phyloP scores from a whole-genome alignment of 371 early-diverging fungal genomes.

The Rhizomucor pusillus region DNA sequence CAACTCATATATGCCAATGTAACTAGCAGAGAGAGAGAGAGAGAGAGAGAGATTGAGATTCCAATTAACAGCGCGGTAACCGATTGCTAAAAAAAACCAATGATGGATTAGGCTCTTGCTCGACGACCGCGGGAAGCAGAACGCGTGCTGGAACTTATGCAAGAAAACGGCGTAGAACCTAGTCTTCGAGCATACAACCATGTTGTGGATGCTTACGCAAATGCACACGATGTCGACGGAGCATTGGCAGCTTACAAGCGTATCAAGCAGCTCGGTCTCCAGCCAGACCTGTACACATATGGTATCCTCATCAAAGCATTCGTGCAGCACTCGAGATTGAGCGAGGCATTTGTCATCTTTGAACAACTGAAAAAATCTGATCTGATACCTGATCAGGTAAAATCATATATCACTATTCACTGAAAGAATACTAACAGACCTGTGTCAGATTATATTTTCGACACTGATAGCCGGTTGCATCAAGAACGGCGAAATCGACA shows the following conservation, averaged over 20 bases:
- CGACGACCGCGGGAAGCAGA: conserved; percentile 69
- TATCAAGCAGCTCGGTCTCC: conserved; percentile 39
- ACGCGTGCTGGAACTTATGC: conserved; percentile 67
- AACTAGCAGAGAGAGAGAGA: background rate
- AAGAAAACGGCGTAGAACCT: conserved; percentile 60
- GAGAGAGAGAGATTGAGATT: background rate
- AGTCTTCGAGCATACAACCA: conserved; percentile 67
- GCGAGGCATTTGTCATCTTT: conserved; percentile 74
- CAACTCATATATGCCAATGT: conserved; percentile 73
- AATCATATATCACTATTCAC: conserved; percentile 7
- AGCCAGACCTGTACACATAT: conserved; percentile 66
- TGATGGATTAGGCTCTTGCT: conserved; percentile 44
- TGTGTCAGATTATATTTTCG: conserved; percentile 63
- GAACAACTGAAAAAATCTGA: conserved; percentile 64
- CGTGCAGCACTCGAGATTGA: conserved; percentile 50
- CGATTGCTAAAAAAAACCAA: background rate
- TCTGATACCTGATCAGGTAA: conserved; percentile 43
- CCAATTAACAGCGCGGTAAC: too few relatives aligned
- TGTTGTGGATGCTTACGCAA: conserved; percentile 81
- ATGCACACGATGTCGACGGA: conserved; percentile 58
- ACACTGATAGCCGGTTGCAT: conserved; percentile 83
- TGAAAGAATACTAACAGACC: too few relatives aligned
- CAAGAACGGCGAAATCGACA: conserved; percentile 59
- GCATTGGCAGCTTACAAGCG: conserved; percentile 56
- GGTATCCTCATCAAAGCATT: conserved; percentile 74